These are phyloP conservation scores for Cercospora beticola DNA, from an alignment of 2,329 filamentous ascomycete species.

Conservation along the genomic window DNA sequence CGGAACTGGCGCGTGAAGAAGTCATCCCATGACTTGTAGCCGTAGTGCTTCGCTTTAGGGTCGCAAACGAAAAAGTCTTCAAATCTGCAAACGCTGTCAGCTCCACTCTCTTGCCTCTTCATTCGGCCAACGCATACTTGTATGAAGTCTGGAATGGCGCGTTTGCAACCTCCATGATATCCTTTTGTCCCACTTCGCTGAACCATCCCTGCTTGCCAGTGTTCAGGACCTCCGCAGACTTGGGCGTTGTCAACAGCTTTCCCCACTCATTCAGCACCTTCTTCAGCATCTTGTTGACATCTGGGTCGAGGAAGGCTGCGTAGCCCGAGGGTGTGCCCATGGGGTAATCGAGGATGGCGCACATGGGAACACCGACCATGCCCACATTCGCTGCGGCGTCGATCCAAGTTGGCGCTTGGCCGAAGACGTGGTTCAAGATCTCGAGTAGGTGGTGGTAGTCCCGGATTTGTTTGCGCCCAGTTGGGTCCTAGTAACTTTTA, in stretches of 20 bases:
- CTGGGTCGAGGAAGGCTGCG: slow-evolving; percentile 54
- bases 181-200: slow-evolving; percentile 40
- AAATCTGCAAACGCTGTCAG: slow-evolving; percentile 23
- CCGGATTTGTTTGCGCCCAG: slow-evolving; percentile 61
- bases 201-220: slow-evolving; percentile 44
- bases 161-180: slow-evolving; percentile 39
- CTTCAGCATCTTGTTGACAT: slow-evolving; percentile 55
- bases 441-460: slow-evolving; percentile 66
- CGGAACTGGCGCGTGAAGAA: slow-evolving; percentile 65
- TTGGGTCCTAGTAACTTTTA: slow-evolving; percentile 57
- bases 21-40: slow-evolving; percentile 67
- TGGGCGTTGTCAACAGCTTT: slow-evolving; percentile 38
- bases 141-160: slow-evolving; percentile 29
- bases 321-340: slow-evolving; percentile 58
- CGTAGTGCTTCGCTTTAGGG: slow-evolving; percentile 53
- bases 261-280: slow-evolving; percentile 54
- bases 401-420: slow-evolving; percentile 44
- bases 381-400: slow-evolving; percentile 42
- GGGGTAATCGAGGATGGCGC: slow-evolving; percentile 59
- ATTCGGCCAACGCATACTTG: slow-evolving; percentile 6
- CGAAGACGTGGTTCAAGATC: slow-evolving; percentile 60
- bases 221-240: slow-evolving; percentile 42
- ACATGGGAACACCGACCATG: slow-evolving; percentile 57
- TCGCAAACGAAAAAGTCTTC: slow-evolving; percentile 63
- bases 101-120: neutral